phyloP scores from a whole-genome alignment of 1,139 yeast genomes.

The Debaryomyces nepalensis region DNA sequence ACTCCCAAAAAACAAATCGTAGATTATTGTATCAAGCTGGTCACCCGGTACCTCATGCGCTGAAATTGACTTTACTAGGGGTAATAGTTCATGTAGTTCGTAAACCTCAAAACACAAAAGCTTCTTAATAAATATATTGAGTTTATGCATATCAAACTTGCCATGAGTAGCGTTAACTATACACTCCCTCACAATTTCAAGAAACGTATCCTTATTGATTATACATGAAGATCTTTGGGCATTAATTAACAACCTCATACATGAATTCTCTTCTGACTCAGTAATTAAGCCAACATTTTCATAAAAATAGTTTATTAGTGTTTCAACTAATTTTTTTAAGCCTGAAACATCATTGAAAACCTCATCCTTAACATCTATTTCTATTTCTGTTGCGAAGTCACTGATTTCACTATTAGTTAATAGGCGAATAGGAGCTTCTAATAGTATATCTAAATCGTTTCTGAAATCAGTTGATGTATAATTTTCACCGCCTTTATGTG shows the following conservation, averaged over 20 bases:
- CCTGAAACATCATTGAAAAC: slow-evolving; percentile 1
- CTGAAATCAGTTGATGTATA: slow-evolving; percentile 34
- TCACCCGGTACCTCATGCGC: slow-evolving; percentile 3
- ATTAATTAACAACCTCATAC: slow-evolving; percentile 26
- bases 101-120: slow-evolving; percentile 26
- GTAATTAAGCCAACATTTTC: not conserved
- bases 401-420: slow-evolving; percentile 25
- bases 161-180: slow-evolving; percentile 17
- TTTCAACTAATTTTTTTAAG: not conserved
- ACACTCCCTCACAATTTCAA: slow-evolving; percentile 15
- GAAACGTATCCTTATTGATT: slow-evolving; percentile 16
- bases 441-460: slow-evolving; percentile 31
- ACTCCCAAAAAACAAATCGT: slow-evolving; percentile 24
- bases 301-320: slow-evolving; percentile 7
- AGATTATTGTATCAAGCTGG: slow-evolving; percentile 16
- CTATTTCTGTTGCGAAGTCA: slow-evolving; percentile 21
- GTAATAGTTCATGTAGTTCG: slow-evolving; percentile 22
- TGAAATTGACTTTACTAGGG: slow-evolving; percentile 12
- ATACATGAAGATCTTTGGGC: slow-evolving; percentile 19
- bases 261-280: slow-evolving; percentile 6
- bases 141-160: slow-evolving; percentile 6
- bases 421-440: slow-evolving; percentile 16
- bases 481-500: slow-evolving; percentile 23
- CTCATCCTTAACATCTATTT: slow-evolving; percentile 10
- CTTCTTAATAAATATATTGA: slow-evolving; percentile 22